phyloP scores from a whole-genome alignment of 176 grass and related monocot species.

The Themeda triandra region DNA sequence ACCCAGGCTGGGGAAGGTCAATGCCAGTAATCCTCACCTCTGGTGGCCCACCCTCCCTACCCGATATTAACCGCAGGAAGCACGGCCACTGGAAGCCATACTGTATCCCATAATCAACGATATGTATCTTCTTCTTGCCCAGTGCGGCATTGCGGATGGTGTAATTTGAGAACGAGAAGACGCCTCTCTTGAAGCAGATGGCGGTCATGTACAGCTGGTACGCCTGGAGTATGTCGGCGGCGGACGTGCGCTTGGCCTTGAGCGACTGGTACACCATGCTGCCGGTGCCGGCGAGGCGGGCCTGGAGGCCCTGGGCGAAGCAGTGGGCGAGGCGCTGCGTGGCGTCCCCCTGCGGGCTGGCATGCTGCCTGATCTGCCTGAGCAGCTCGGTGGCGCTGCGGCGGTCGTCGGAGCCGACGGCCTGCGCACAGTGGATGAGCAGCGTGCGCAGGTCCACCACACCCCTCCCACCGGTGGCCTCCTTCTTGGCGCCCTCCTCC shows the following conservation, averaged over 20 bases:
- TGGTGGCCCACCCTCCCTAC: conserved; percentile 48
- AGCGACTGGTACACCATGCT: conserved; percentile 66
- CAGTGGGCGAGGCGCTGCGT: conserved; percentile 76
- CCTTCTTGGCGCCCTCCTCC: conserved; percentile 33
- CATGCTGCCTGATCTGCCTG: conserved; percentile 71
- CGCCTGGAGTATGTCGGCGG: conserved; percentile 44
- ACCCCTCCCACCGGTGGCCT: conserved; percentile 28
- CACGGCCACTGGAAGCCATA: conserved; percentile 91
- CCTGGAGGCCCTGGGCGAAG: conserved; percentile 73
- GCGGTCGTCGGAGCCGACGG: conserved; percentile 58
- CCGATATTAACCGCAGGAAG: conserved; percentile 41
- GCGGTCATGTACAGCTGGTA: conserved; percentile 85
- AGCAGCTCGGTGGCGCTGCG: conserved; percentile 68
- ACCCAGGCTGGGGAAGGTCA: conserved; percentile 74
- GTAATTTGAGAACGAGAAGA: conserved; percentile 41
- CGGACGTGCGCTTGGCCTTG: conserved; percentile 53
- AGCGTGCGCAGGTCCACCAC: conserved; percentile 83
- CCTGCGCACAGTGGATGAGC: conserved; percentile 81
- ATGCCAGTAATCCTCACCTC: conserved; percentile 68
- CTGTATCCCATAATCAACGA: conserved; percentile 64
- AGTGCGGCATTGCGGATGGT: conserved; percentile 50
- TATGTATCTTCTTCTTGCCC: conserved; percentile 65
- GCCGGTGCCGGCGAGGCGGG: conserved; percentile 59
- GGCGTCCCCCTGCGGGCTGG: conserved; percentile 43
- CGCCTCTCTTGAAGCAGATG: conserved; percentile 76